Evolutionary conservation across 2,329 filamentous ascomycete species (phyloP).

Genomic region (Acephala macrosclerotiorum): DNA sequence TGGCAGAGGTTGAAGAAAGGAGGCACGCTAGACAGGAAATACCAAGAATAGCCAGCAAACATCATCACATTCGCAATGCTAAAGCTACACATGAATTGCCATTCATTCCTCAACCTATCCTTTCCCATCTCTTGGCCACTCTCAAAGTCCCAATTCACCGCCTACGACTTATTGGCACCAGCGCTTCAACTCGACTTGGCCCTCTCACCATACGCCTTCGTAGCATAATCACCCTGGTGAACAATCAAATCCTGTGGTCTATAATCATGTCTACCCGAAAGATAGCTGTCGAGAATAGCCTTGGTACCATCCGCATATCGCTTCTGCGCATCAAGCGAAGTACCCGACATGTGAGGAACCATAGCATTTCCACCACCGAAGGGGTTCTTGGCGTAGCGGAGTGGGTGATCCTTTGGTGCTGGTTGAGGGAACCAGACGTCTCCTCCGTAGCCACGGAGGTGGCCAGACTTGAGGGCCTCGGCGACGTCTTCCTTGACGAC

Average conservation of each 20-base stretch:
- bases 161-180: conserved; percentile 34
- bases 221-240: conserved; percentile 88
- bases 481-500: conserved; percentile 99
- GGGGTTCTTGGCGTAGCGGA: conserved; percentile 91
- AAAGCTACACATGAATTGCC: conserved; percentile 6
- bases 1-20: too few species aligned
- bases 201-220: conserved; percentile 63
- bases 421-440: conserved; percentile 96
- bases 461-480: conserved; percentile 87
- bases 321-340: conserved; percentile 96
- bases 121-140: neutral
- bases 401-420: conserved; percentile 88
- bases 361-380: conserved; percentile 98
- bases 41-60: neutral
- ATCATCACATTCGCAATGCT: conserved; percentile 9
- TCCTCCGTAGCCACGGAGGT: conserved; percentile 88
- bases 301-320: conserved; percentile 89
- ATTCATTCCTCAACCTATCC: neutral
- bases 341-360: conserved; percentile 99
- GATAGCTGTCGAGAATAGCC: conserved; percentile 90
- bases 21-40: too few species aligned
- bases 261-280: conserved; percentile 88
- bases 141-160: neutral
- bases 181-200: conserved; percentile 32
- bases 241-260: conserved; percentile 90